Evolutionary conservation across 108 stramenopile genomes (phyloP).

Genomic region (Fragilariopsis cylindrus): DNA sequence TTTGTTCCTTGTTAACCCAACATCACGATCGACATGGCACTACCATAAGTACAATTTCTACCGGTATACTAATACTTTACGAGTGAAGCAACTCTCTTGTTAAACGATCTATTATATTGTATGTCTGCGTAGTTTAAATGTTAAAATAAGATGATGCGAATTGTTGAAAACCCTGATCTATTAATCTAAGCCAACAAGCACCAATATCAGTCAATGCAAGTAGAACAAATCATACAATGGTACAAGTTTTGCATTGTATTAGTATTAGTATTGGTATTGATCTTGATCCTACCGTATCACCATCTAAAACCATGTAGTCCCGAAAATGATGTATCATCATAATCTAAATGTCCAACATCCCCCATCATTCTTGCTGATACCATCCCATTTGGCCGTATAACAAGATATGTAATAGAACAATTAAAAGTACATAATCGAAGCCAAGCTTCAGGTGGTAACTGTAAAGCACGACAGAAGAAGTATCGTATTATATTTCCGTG

Average conservation of each 20-base stretch:
- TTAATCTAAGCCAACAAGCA: not conserved
- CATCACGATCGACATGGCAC: no score
- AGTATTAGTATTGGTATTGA: not conserved
- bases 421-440: slow-evolving; percentile 87
- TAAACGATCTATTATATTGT: not conserved
- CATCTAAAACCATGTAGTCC: slow-evolving; percentile 77
- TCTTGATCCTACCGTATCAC: slow-evolving; percentile 39
- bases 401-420: slow-evolving; percentile 84
- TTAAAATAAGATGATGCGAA: not conserved
- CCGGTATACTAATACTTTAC: no score
- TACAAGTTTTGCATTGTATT: not conserved
- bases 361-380: slow-evolving; percentile 87
- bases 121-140: not conserved
- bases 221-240: not conserved
- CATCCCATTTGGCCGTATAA: slow-evolving; percentile 77
- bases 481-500: slow-evolving; percentile 96
- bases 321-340: slow-evolving; percentile 69
- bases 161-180: not conserved
- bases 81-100: no score
- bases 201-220: not conserved
- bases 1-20: no score
- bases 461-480: slow-evolving; percentile 88
- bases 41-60: no score
- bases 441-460: slow-evolving; percentile 93
- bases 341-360: slow-evolving; percentile 85